Evolutionary conservation across 1,284 basidiomycete genomes (phyloP), one percentile per base, ranked within the genome.

Genomic region (Erythrobasidium hasegawianum): DNA sequence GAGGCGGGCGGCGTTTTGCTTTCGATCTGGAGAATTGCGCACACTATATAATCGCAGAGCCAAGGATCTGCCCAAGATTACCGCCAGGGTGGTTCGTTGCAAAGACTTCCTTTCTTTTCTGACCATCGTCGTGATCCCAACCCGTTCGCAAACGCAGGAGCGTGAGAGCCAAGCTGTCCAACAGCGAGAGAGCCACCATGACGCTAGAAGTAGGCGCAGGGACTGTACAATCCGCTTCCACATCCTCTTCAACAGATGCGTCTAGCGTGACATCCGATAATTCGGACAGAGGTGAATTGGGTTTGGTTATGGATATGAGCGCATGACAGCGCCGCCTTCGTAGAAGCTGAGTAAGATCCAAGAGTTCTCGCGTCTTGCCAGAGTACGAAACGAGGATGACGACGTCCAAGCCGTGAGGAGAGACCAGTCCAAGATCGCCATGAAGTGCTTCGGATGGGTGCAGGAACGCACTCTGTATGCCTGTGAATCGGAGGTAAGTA

Each of bases 401-500:
- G n/a, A 75, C 74, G 65, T 79, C 78, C 64, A 70, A 68, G 11
- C 68, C 64, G 7, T 57, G 9, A n/a, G 74, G 73, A 20, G 75
- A 72, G 10, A 78, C 61, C 45, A 75, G 59, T 24, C 78, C 78
- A n/a, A 79, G 73, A 59, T 79, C 78, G 55, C 78, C 78, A 55
- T 79, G 78, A 27, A 79, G 61, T 5, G 77, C 77, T 59, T 77
- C 77, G 22, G 75, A 71, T 0, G 78, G 78, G 61, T 78, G 76
- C 11, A 79, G 65, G 61, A 76, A 79, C 29, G 72, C 71, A n/a
- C 77, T 72, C 26, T 73, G 76, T 13, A 78, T 75, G 20, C 78
- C 78, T 68, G 68, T 16, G 11, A 9, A 27, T 11, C 5, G n/a
- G n/a, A n/a, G n/a, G n/a, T n/a, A n/a, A n/a, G n/a, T n/a, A n/a